A percentile compares a stretch with the other conserved stretches of the same genome.
Conservation (phyloP, 805 yeast genomes). For the Yarrowia sp. region DNA sequence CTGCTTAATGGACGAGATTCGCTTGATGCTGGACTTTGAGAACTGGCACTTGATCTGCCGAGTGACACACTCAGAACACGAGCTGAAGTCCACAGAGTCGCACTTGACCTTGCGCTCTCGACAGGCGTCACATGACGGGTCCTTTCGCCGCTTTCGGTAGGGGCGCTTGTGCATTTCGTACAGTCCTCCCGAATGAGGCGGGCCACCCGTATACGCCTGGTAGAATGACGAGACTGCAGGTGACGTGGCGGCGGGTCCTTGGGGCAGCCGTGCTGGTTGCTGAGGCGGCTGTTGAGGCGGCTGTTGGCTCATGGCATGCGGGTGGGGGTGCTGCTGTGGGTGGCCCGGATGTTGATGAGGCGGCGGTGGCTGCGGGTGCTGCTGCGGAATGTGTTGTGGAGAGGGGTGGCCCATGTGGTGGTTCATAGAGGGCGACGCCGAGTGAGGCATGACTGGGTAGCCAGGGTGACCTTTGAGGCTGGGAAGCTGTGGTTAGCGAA, state of each 20-base stretch:
- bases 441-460: constrained; percentile 21
- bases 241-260: not conserved
- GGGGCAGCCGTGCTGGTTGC: not conserved
- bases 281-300: not conserved
- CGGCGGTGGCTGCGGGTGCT: not conserved
- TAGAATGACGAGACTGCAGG: constrained; percentile 1
- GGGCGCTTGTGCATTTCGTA: constrained; percentile 30
- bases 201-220: not conserved
- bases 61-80: constrained; percentile 37
- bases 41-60: constrained; percentile 37
- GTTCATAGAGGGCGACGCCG: not conserved
- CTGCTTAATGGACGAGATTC: constrained; percentile 34
- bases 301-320: not conserved
- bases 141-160: constrained; percentile 37
- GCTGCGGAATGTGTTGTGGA: not conserved
- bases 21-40: constrained; percentile 35
- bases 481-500: not conserved
- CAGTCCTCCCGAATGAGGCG: not conserved
- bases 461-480: constrained; percentile 11
- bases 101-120: constrained; percentile 39
- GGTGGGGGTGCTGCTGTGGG: not conserved
- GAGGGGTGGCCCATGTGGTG: not conserved
- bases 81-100: constrained; percentile 36
- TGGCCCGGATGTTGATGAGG: not conserved
- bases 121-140: constrained; percentile 39